Evolutionary conservation across 169 alveolate species (phyloP).

Genomic region (Plasmodium knowlesi): DNA sequence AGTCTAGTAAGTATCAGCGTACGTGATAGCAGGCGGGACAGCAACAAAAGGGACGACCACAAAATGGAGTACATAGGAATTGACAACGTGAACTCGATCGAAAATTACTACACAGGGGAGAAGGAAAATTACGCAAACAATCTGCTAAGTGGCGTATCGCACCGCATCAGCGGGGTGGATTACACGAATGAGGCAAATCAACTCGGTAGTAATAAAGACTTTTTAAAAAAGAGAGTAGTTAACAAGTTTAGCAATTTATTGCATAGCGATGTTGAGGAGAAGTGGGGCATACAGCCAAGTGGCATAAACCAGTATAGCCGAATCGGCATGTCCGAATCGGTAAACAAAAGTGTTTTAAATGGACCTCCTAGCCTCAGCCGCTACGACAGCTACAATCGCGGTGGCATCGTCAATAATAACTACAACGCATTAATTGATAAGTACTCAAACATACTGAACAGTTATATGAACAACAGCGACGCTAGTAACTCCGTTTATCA

Average conservation of each 20-base stretch:
- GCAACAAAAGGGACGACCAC: slow-evolving; percentile 38
- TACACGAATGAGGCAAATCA: background rate
- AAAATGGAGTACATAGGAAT: slow-evolving; percentile 61
- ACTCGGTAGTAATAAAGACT: background rate
- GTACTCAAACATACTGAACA: slow-evolving; percentile 59
- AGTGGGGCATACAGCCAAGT: background rate
- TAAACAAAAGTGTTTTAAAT: background rate
- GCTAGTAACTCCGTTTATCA: slow-evolving; percentile 13
- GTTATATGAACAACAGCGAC: slow-evolving; percentile 21
- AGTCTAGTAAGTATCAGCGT: background rate
- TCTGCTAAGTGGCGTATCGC: slow-evolving; percentile 15
- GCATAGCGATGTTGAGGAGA: slow-evolving; percentile 14
- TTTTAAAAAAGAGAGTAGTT: slow-evolving; percentile 39
- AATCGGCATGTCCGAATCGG: background rate
- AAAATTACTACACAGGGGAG: slow-evolving; percentile 15
- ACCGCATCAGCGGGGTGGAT: background rate
- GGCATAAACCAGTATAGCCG: slow-evolving; percentile 3
- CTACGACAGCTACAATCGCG: background rate
- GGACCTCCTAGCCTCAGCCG: background rate
- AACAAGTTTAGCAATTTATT: slow-evolving; percentile 51
- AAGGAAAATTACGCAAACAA: slow-evolving; percentile 16
- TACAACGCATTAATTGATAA: slow-evolving; percentile 54
- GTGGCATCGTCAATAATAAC: background rate
- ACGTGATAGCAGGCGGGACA: background rate
- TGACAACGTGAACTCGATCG: slow-evolving; percentile 29